A percentile compares a stretch with the other conserved stretches of the same genome.
Evolutionary conservation across 257 asterid genomes (phyloP).

Genomic region (Solanum peruvianum): DNA sequence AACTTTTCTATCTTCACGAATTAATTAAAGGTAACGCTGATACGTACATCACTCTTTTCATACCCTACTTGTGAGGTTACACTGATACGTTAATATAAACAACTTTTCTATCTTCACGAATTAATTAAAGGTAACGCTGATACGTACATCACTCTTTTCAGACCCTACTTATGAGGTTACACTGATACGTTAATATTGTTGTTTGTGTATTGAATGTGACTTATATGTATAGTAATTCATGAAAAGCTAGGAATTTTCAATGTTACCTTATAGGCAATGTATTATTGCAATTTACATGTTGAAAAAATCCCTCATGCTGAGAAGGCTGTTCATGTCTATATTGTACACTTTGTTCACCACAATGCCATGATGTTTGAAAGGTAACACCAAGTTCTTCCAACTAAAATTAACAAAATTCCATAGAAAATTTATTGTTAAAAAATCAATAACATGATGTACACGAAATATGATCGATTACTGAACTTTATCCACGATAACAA

Average conservation of each 20-base stretch:
- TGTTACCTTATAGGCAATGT: slow-evolving; percentile 10
- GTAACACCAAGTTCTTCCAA: slow-evolving; percentile 16
- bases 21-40: too few species aligned
- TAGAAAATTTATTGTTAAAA: neutral
- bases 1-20: too few species aligned
- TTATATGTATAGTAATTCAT: neutral
- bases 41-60: neutral
- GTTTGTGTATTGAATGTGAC: neutral
- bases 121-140: too few species aligned
- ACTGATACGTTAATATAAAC: neutral
- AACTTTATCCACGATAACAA: neutral
- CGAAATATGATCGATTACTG: neutral
- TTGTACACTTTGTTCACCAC: slow-evolving; percentile 2
- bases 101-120: too few species aligned
- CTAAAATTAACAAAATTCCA: neutral
- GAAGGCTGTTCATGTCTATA: neutral
- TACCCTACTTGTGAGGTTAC: neutral
- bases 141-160: neutral
- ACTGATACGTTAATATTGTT: neutral
- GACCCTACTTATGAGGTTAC: neutral
- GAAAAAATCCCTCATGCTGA: slow-evolving; percentile 4
- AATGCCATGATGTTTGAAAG: slow-evolving; percentile 7
- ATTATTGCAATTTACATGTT: slow-evolving; percentile 9
- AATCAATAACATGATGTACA: neutral
- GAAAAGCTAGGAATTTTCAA: neutral